Base-by-base conservation (phyloP, 2,329 filamentous ascomycete genomes). In the Setomelanomma holmii region DNA sequence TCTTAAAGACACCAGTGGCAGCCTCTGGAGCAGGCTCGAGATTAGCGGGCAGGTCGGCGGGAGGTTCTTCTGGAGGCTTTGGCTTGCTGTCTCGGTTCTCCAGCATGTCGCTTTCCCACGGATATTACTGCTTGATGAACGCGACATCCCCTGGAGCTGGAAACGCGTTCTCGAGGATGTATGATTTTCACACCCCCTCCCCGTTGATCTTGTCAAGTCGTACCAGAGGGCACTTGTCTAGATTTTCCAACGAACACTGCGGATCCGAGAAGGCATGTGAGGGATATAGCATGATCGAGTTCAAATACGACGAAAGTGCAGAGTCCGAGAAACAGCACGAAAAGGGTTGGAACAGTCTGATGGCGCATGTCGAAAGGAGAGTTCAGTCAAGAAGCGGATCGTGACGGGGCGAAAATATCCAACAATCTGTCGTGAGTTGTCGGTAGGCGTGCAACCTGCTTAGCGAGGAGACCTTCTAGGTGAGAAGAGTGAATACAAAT, bases 281-380 rank as follows among this genome's bases (percentile, higher is more conserved):
- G 1, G 49, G 49, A 36, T 51, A 51, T 3, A 51, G 20, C 49
- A 51, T 51, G 35, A 51, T 47, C 24, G 43, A 51, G 8, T 14
- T 27, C 8, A 23, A 34, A 19, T 53, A n/a, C n/a, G n/a, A n/a
- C 45, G 17, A 44, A 53, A 3, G 33, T 4, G 4, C 39, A 44
- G 24, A 7, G 12, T 7, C 12, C 24, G 12, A 30, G 12, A 6
- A 30, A 30, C 12, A 30, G 24, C 7, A 7, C 7, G 24, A 7
- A 12, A 30, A 7, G 7, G 24, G 6, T 30, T 30, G 24, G 7
- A 30, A 30, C 24, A 7, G 24, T 12, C 24, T n/a, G n/a, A n/a
- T n/a, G n/a, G n/a, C n/a, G n/a, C n/a, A n/a, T n/a, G n/a, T n/a
- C n/a, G n/a, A n/a, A n/a, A n/a, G n/a, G n/a, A n/a, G n/a, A n/a